Evolutionary conservation across 2,329 filamentous ascomycete genomes (phyloP).

Genomic region (Exophiala sp.): DNA sequence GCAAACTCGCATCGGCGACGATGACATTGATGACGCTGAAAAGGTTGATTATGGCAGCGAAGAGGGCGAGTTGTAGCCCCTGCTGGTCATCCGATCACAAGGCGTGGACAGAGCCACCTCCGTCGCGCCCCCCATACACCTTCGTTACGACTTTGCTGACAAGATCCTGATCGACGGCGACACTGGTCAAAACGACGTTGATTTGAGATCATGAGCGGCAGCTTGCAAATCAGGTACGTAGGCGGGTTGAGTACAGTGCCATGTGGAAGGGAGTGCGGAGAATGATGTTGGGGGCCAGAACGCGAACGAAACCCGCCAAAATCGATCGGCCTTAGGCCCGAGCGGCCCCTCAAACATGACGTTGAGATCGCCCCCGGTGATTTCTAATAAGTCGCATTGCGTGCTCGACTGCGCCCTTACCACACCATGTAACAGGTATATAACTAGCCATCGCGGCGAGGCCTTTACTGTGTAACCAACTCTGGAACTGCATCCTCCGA

Average conservation of each 20-base stretch:
- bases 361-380: conserved; percentile 10
- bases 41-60: conserved; percentile 39
- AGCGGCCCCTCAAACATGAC: conserved; percentile 13
- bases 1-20: conserved; percentile 4
- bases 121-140: no score
- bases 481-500: no score
- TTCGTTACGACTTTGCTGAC: no score
- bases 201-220: no score
- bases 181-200: no score
- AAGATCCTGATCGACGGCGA: no score
- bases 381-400: conserved; percentile 24
- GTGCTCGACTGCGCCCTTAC: conserved; percentile 8
- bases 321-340: no score
- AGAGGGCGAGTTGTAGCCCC: conserved; percentile 38
- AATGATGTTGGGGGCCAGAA: background rate
- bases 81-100: background rate
- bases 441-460: background rate
- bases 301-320: background rate
- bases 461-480: no score
- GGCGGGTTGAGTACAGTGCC: no score
- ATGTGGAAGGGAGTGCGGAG: no score
- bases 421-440: conserved; percentile 1
- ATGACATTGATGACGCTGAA: conserved; percentile 23
- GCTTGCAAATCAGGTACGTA: no score
- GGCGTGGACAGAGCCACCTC: background rate